Conservation (phyloP, 495 filamentous ascomycete genomes). For the Penicillium fimorum region DNA sequence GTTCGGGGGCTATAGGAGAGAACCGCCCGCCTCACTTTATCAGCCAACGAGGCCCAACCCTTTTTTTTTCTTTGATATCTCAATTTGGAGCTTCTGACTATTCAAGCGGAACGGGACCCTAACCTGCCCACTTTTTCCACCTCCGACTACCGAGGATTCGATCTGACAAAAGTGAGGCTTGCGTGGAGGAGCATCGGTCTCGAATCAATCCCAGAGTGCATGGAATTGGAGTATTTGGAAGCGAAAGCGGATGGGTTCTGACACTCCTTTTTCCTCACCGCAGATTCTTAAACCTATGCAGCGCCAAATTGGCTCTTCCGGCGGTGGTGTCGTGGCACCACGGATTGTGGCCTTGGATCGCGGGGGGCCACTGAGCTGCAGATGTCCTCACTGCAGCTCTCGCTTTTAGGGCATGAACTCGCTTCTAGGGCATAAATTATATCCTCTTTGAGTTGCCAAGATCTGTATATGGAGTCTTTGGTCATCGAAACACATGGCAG, state of each 20-base stretch:
- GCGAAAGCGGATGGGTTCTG: not conserved
- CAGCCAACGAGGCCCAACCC: constrained; percentile 37
- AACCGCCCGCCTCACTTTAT: constrained; percentile 44
- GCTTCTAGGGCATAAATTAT: constrained; percentile 16
- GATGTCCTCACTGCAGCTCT: constrained; percentile 19
- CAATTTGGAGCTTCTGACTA: constrained; percentile 12
- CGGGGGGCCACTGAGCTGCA: constrained; percentile 26
- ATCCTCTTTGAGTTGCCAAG: constrained; percentile 5
- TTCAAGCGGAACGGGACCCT: not conserved
- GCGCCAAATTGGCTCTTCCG: constrained; percentile 30
- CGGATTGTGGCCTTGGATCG: constrained; percentile 18
- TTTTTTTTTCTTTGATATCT: constrained; percentile 19
- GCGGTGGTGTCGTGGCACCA: constrained; percentile 46
- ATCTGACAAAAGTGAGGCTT: constrained; percentile 31
- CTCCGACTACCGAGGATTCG: constrained; percentile 2
- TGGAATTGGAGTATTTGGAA: not conserved
- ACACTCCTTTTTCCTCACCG: constrained; percentile 17
- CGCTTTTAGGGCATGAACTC: constrained; percentile 19
- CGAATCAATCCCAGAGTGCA: constrained; percentile 13
- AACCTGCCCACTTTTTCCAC: not conserved
- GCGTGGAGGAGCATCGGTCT: constrained; percentile 9
- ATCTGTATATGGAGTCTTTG: not conserved
- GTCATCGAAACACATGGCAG: constrained; percentile 19
- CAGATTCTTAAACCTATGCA: constrained; percentile 16
- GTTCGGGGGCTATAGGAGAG: constrained; percentile 17